Base-by-base conservation (phyloP, 352 stramenopile genomes). In the Pythium sp. region DNA sequence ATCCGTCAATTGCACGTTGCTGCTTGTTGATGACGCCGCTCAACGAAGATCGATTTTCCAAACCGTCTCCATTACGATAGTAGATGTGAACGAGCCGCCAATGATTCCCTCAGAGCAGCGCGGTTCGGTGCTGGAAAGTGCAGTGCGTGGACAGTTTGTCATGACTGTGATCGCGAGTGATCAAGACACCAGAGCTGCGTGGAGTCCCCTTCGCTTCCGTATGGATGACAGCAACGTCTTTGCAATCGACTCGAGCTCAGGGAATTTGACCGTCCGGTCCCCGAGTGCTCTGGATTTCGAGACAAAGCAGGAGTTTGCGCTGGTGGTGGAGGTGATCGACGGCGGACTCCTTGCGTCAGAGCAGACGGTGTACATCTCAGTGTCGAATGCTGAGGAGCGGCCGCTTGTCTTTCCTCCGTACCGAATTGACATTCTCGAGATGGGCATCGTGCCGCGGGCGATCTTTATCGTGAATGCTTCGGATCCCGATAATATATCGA, bases 381-480 rank as follows among this genome's bases (percentile, higher is more conserved):
- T 82, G 0, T 2, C 62, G 62, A 67, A 67, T 38, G 34, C 38
- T 6, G 62, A 61, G 6, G 62, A 67, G 34, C 51, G 49, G 4
- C 62, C 62, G 2, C 2, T 43, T 14, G 36, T 67, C n/a, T 54
- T 49, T 3, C 51, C 62, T 22, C 51, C 62, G 9, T 62, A 56
- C 26, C 62, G 12, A 3, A 12, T 67, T 18, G 53, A 58, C 24
- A 26, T 53, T 15, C 14, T 22, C n/a, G 81, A 90, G 46, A 86
- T 86, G 61, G 78, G 71, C 15, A 55, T 34, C 7, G 70, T 72
- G 46, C 81, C 81, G 20, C 74, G 74, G 8, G 75, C 67, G 6
- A 28, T 90, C 1, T 72, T 81, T 24, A 63, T 78, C 7, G 56
- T 86, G 0, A 84, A 86, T 54, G 77, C 77, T 2, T 76, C 72